Conservation (phyloP, 176 grass and related monocot species). For the Dendrocalamus sinicus region DNA sequence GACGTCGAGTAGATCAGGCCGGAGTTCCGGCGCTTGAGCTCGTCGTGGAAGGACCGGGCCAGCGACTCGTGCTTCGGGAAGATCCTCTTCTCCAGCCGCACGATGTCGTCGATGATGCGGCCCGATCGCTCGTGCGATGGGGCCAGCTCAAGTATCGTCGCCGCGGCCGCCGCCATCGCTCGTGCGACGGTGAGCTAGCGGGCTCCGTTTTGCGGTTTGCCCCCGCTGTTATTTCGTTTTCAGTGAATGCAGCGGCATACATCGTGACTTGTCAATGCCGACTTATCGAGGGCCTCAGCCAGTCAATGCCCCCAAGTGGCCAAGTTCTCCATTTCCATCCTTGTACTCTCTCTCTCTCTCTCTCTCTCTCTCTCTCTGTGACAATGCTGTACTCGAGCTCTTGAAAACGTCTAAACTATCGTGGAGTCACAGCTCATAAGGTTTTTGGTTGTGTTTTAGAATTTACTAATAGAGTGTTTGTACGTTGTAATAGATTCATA, state of each 20-base stretch:
- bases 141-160: conserved; percentile 64
- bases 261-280: neutral
- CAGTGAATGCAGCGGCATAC: neutral
- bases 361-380: too few relatives aligned
- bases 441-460: too few relatives aligned
- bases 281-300: too few relatives aligned
- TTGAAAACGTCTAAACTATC: too few relatives aligned
- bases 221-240: neutral
- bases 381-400: too few relatives aligned
- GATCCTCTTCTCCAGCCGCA: conserved; percentile 74
- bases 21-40: conserved; percentile 70
- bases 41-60: conserved; percentile 65
- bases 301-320: too few relatives aligned
- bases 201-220: conserved; percentile 24
- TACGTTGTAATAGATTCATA: too few relatives aligned
- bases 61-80: conserved; percentile 99
- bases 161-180: conserved; percentile 32
- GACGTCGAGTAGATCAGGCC: conserved; percentile 66
- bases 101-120: conserved; percentile 61
- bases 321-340: too few relatives aligned
- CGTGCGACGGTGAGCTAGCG: neutral
- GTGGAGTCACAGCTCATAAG: too few relatives aligned
- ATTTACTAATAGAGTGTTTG: too few relatives aligned
- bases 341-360: too few relatives aligned
- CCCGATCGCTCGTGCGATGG: conserved; percentile 44